Conservation (phyloP, 768 basidiomycete species). For the Terana coerulea region DNA sequence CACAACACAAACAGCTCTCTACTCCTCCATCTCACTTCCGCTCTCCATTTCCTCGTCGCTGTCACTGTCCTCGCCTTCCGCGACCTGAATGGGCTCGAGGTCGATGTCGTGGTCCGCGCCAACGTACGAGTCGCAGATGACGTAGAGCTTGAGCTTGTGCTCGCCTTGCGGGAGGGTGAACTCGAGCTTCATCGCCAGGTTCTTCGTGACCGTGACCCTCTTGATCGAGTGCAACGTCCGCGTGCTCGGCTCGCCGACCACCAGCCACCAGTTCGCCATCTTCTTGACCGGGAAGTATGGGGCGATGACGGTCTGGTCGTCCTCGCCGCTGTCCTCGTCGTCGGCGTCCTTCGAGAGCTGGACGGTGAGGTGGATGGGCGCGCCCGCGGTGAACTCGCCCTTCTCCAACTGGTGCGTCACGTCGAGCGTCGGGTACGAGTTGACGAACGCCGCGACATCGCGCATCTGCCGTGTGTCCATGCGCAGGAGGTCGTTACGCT, state of each 20-base stretch:
- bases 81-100: slow-evolving; percentile 79
- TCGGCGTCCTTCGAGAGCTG: slow-evolving; percentile 71
- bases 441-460: slow-evolving; percentile 93
- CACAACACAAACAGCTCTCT: slow-evolving; percentile 12
- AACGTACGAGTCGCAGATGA: slow-evolving; percentile 90
- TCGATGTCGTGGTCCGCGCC: slow-evolving; percentile 92
- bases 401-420: slow-evolving; percentile 83
- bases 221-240: slow-evolving; percentile 83
- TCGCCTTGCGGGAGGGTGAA: slow-evolving; percentile 83
- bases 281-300: slow-evolving; percentile 91
- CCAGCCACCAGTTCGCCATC: slow-evolving; percentile 96
- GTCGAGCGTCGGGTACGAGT: slow-evolving; percentile 96
- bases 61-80: slow-evolving; percentile 86
- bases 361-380: slow-evolving; percentile 80
- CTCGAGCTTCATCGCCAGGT: slow-evolving; percentile 81
- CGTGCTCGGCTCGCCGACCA: slow-evolving; percentile 81
- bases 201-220: slow-evolving; percentile 77
- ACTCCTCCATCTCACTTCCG: slow-evolving; percentile 61
- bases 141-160: slow-evolving; percentile 79
- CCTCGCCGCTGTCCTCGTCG: slow-evolving; percentile 55
- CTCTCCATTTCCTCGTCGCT: slow-evolving; percentile 73
- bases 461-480: slow-evolving; percentile 89
- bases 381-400: slow-evolving; percentile 81
- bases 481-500: slow-evolving; percentile 74
- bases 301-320: slow-evolving; percentile 84